These are phyloP conservation scores for Chloropicon primus DNA, from an alignment of 139 green algal genomes.

Conservation along the genomic window DNA sequence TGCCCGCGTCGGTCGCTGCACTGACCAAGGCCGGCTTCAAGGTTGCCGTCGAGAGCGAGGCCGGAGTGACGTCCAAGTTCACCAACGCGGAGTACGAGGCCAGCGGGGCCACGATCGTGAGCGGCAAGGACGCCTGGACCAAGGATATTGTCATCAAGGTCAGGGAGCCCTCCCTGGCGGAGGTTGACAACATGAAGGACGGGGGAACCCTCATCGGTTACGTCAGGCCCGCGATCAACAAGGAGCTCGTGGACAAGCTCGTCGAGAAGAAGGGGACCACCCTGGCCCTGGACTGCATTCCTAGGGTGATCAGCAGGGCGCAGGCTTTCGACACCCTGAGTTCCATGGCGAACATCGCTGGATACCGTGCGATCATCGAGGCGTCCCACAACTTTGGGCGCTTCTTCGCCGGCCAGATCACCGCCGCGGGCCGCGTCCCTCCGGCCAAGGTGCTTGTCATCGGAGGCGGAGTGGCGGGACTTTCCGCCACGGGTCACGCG, in stretches of 20 bases:
- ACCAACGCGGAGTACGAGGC: conserved; percentile 25
- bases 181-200: background rate
- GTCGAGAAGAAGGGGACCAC: conserved; percentile 42
- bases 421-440: conserved; percentile 47
- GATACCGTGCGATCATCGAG: conserved; percentile 20
- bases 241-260: conserved; percentile 53
- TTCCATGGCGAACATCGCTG: conserved; percentile 19
- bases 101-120: conserved; percentile 51
- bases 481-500: conserved; percentile 11
- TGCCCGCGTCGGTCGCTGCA: conserved; percentile 31
- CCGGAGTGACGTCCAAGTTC: conserved; percentile 28
- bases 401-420: conserved; percentile 78
- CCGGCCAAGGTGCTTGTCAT: conserved; percentile 52
- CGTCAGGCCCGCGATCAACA: conserved; percentile 63
- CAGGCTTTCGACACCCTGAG: conserved; percentile 7
- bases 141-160: conserved; percentile 43
- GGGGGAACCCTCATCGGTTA: conserved; percentile 46
- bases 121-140: conserved; percentile 28
- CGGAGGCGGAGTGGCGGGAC: conserved; percentile 27
- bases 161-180: conserved; percentile 5
- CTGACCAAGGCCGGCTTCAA: conserved; percentile 58
- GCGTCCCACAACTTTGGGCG: conserved; percentile 12
- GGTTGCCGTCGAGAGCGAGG: conserved; percentile 41
- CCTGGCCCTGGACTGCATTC: conserved; percentile 83
- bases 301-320: conserved; percentile 40